Percentiles rank a stretch among this genome's conserved stretches.
phyloP scores from a whole-genome alignment of 139 green algal species.

The Marvania coccoides region DNA sequence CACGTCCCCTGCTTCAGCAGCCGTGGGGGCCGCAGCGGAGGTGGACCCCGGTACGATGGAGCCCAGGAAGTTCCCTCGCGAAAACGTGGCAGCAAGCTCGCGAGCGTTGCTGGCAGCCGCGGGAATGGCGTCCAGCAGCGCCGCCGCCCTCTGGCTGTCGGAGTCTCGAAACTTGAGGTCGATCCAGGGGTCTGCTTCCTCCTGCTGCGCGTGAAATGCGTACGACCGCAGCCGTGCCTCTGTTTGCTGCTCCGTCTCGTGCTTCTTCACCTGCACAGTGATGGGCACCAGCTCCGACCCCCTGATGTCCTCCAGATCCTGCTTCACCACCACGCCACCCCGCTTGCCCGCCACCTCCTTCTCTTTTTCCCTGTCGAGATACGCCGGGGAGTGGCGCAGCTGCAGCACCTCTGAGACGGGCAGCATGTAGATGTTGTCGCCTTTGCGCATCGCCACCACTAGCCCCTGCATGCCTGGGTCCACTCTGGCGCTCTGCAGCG shows the following conservation, averaged over 20 bases:
- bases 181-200: conserved; percentile 37
- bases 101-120: neutral
- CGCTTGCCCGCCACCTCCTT: neutral
- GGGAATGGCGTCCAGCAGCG: neutral
- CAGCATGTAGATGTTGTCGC: conserved; percentile 60
- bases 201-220: conserved; percentile 49
- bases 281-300: conserved; percentile 26
- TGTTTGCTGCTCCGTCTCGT: conserved; percentile 81
- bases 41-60: conserved; percentile 9
- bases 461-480: conserved; percentile 29
- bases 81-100: neutral
- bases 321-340: conserved; percentile 19
- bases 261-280: conserved; percentile 53
- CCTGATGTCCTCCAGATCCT: conserved; percentile 31
- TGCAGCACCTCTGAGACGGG: conserved; percentile 72
- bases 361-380: conserved; percentile 48
- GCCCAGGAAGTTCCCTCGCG: conserved; percentile 16
- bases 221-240: conserved; percentile 55
- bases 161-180: conserved; percentile 9
- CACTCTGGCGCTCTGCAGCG: conserved; percentile 41
- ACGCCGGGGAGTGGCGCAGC: conserved; percentile 61
- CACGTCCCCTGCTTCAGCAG: neutral
- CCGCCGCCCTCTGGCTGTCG: neutral
- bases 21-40: neutral
- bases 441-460: conserved; percentile 53